Conservation (phyloP, 768 basidiomycete species). For the Leccinellum rugosiceps region DNA sequence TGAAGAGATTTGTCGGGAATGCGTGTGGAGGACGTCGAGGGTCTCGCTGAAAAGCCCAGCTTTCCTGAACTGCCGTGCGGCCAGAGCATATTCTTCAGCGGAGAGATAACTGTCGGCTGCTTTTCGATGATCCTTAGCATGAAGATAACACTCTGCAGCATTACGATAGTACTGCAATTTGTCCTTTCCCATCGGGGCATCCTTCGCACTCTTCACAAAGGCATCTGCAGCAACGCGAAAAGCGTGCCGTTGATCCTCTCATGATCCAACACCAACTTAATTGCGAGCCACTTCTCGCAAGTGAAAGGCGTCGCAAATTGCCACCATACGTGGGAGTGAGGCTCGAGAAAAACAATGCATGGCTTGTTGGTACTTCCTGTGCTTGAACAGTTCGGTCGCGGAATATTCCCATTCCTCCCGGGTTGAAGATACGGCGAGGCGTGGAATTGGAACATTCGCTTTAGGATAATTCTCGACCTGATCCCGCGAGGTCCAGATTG, state of each 20-base stretch:
- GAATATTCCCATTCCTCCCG: slow-evolving; percentile 43
- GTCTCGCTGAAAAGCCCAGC: slow-evolving; percentile 53
- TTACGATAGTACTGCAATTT: slow-evolving; percentile 37
- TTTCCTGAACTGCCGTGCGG: slow-evolving; percentile 49
- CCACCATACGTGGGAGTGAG: slow-evolving; percentile 37
- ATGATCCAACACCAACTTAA: slow-evolving; percentile 24
- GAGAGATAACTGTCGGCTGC: slow-evolving; percentile 46
- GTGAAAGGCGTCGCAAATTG: slow-evolving; percentile 50
- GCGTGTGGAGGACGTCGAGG: slow-evolving; percentile 38
- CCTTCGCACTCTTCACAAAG: slow-evolving; percentile 42
- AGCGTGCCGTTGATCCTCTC: slow-evolving; percentile 30
- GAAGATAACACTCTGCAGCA: slow-evolving; percentile 47
- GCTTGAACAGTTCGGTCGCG: slow-evolving; percentile 38
- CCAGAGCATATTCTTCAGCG: slow-evolving; percentile 41
- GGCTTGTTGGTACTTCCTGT: slow-evolving; percentile 46
- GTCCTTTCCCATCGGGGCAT: slow-evolving; percentile 26
- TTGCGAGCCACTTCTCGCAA: slow-evolving; percentile 49
- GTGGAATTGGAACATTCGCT: slow-evolving; percentile 50
- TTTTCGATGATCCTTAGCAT: slow-evolving; percentile 34
- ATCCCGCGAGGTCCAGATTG: slow-evolving; percentile 46
- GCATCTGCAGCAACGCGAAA: slow-evolving; percentile 47
- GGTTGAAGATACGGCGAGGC: slow-evolving; percentile 53
- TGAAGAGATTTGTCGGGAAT: slow-evolving; percentile 31
- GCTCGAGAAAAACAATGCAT: slow-evolving; percentile 54
- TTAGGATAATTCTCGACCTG: slow-evolving; percentile 49